A percentile compares a stretch with the other conserved stretches of the same genome.
phyloP scores from a whole-genome alignment of 23 red algal species.

The Gracilaria gracilis region DNA sequence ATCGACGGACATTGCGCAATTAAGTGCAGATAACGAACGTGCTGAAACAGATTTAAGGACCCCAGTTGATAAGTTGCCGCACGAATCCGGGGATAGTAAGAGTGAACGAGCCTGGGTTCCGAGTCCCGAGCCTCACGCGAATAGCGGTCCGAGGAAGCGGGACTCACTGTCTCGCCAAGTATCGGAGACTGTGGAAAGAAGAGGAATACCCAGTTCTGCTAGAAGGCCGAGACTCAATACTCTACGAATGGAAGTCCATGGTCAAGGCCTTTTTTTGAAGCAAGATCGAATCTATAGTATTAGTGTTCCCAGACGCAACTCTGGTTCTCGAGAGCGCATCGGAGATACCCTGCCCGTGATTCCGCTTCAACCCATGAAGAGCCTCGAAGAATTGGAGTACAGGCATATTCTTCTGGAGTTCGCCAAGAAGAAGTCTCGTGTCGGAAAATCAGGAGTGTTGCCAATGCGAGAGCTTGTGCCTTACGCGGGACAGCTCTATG shows the following conservation, averaged over 20 bases:
- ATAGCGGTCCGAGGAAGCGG: conserved; percentile 61
- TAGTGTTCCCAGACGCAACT: conserved; percentile 21
- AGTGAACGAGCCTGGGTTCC: not conserved
- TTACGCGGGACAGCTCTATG: conserved; percentile 47
- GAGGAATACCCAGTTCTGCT: conserved; percentile 1
- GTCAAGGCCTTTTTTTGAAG: conserved; percentile 75
- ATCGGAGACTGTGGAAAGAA: conserved; percentile 3
- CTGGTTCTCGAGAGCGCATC: conserved; percentile 60
- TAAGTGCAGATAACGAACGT: not conserved
- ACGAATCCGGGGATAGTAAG: not conserved
- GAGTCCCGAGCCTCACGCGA: conserved; percentile 44
- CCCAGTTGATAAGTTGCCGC: not conserved
- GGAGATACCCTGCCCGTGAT: conserved; percentile 76
- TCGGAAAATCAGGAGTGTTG: conserved; percentile 73
- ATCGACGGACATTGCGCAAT: not conserved
- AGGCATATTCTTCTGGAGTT: conserved; percentile 74
- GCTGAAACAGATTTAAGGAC: not conserved
- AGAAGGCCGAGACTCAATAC: conserved; percentile 47
- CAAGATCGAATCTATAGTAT: conserved; percentile 67
- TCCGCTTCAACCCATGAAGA: conserved; percentile 58
- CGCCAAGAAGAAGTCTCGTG: conserved; percentile 53
- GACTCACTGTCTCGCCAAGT: conserved; percentile 67
- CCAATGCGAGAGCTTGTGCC: conserved; percentile 58
- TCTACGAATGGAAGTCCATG: conserved; percentile 74
- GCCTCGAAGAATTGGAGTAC: conserved; percentile 58